A percentile compares a stretch with the other conserved stretches of the same genome.
Evolutionary conservation across 1,284 basidiomycete species (phyloP).

Genomic region (Microbotryum lychnidis-dioicae): DNA sequence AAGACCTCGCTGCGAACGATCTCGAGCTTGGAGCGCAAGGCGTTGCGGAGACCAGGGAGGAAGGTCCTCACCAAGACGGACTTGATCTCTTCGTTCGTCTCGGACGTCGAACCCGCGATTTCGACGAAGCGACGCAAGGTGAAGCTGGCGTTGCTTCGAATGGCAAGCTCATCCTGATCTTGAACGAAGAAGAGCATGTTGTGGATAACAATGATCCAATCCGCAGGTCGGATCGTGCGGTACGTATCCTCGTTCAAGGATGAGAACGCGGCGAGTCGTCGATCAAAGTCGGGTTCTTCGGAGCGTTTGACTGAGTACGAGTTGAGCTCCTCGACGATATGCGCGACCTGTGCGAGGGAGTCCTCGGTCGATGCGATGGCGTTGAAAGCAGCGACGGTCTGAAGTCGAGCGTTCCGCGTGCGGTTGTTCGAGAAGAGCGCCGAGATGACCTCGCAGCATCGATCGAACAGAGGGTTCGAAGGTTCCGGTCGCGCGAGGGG

Average conservation of each 20-base stretch:
- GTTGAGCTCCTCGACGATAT: slow-evolving; percentile 65
- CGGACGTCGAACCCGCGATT: slow-evolving; percentile 43
- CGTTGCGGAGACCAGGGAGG: slow-evolving; percentile 73
- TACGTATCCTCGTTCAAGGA: slow-evolving; percentile 60
- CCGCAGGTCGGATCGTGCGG: slow-evolving; percentile 47
- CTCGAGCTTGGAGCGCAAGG: slow-evolving; percentile 71
- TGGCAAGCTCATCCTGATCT: slow-evolving; percentile 78
- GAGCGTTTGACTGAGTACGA: slow-evolving; percentile 72
- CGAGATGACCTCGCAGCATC: slow-evolving; percentile 51
- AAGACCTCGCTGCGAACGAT: slow-evolving; percentile 82
- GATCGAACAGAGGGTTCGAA: slow-evolving; percentile 12
- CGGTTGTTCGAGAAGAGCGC: slow-evolving; percentile 68
- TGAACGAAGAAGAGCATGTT: slow-evolving; percentile 80
- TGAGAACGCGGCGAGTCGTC: slow-evolving; percentile 69
- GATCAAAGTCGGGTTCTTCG: slow-evolving; percentile 90
- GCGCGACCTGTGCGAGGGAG: slow-evolving; percentile 48
- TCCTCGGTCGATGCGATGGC: slow-evolving; percentile 52
- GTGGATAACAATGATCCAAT: slow-evolving; percentile 80
- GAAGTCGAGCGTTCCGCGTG: slow-evolving; percentile 58
- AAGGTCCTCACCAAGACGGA: slow-evolving; percentile 58
- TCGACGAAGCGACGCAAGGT: slow-evolving; percentile 72
- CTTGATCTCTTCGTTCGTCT: slow-evolving; percentile 13
- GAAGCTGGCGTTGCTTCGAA: slow-evolving; percentile 73
- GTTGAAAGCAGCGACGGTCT: slow-evolving; percentile 59
- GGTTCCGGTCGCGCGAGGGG: slow-evolving; percentile 43